Evolutionary conservation across 176 grass and related monocot genomes (phyloP), one percentile per base, ranked within the genome.

Genomic region (Avena sativa): DNA sequence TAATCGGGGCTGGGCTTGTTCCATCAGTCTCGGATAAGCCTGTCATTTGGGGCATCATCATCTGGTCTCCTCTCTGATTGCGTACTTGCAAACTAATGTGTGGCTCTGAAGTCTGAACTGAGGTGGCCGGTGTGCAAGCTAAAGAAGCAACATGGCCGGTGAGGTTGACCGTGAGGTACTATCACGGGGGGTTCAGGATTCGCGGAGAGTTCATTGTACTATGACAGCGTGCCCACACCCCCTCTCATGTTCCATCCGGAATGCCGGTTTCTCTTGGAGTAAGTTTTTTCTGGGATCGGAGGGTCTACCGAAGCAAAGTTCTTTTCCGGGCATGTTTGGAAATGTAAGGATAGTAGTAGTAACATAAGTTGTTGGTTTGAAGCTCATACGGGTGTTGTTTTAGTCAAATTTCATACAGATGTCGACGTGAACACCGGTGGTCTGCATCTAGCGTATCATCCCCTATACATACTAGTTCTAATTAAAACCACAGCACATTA

Each of bases 1-100:
- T 32, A 53, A 76, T 30, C 14, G 28, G 28, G 68, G 32, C 32
- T 71, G 68, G 51, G 34, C 8, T 16, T 4, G 50, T 68, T 86
- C 76, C 76, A 50, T 80, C 38, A 60, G 65, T 60, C 36, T 30
- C 32, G 76, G 76, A 59, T 49, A 79, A 80, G 65, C 19, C 20
- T 50, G 44, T 43, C 64, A 59, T 84, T 78, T 50, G 38, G 74
- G 67, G 12, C 40, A 43, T 43, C 76, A 44, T 64, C 34, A 43
- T 89, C 71, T 58, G 72, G 61, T 59, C 60, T 21, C 53, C 65
- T 46, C 21, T 80, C 47, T 55, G 61, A 44, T 67, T 55, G 28
- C 73, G 20, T 48, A 2, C 69, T 23, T 23, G 23, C 23, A 23
- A 23, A 59, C 9, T 75, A 50, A 73, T 61, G 40, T 72, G 25